Conservation (phyloP, 2,329 filamentous ascomycete species). For the Fonsecaea erecta region DNA sequence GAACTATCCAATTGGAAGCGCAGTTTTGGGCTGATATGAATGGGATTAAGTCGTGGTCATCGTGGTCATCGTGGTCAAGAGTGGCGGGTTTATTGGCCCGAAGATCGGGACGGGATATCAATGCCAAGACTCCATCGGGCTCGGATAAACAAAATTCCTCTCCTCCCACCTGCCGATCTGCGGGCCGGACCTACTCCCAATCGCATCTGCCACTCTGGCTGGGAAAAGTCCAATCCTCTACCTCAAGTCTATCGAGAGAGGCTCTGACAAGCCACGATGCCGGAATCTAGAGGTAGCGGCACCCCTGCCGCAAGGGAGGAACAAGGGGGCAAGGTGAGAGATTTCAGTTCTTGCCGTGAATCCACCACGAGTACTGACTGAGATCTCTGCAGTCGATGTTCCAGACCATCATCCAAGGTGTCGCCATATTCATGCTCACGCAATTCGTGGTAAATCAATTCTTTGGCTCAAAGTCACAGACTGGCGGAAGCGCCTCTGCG, state of each 20-base stretch:
- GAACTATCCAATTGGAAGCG: conserved; percentile 4
- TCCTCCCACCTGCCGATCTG: background rate
- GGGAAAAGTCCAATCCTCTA: background rate
- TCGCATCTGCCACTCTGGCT: background rate
- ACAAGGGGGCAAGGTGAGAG: conserved; percentile 29
- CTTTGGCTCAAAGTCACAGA: conserved; percentile 48
- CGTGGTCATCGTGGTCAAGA: conserved; percentile 23
- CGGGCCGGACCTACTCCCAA: background rate
- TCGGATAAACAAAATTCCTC: background rate
- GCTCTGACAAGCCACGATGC: conserved; percentile 24
- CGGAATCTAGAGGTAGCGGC: conserved; percentile 29
- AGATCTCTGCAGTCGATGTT: conserved; percentile 47
- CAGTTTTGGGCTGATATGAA: background rate
- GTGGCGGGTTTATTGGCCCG: conserved; percentile 12
- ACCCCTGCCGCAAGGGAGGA: conserved; percentile 24
- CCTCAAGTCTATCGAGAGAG: background rate
- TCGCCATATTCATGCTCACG: conserved; percentile 63
- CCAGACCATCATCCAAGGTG: conserved; percentile 56
- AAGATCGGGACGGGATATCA: background rate
- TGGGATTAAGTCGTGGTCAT: too few species aligned
- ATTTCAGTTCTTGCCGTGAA: background rate
- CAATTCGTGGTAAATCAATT: conserved; percentile 64
- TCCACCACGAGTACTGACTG: conserved; percentile 16
- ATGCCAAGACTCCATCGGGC: background rate
- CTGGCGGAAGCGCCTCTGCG: conserved; percentile 31